A percentile compares a stretch with the other conserved stretches of the same genome.
These are phyloP conservation scores for Aureobasidium vineae DNA, from an alignment of 2,329 filamentous ascomycete species.

Conservation along the genomic window DNA sequence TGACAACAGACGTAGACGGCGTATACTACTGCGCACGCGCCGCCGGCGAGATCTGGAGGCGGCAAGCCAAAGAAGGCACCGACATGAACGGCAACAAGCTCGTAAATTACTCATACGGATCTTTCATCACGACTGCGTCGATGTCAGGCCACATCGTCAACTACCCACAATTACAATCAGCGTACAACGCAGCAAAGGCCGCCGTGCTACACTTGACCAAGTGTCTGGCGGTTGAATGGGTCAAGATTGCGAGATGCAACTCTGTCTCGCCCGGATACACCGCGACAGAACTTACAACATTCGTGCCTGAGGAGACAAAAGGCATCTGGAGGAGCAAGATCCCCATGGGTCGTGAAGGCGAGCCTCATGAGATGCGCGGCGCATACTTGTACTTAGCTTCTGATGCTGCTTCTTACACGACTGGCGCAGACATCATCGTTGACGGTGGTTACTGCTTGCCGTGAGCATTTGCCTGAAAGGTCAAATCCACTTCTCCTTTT, in stretches of 20 bases:
- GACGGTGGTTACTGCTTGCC: slow-evolving; percentile 46
- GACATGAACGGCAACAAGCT: slow-evolving; percentile 48
- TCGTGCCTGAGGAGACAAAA: slow-evolving; percentile 65
- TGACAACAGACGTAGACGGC: slow-evolving; percentile 70
- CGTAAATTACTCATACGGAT: slow-evolving; percentile 34
- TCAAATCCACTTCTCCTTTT: not conserved
- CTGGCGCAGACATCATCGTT: slow-evolving; percentile 63
- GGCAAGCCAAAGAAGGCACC: slow-evolving; percentile 67
- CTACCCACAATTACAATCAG: slow-evolving; percentile 69
- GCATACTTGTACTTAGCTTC: slow-evolving; percentile 78
- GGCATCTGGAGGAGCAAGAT: slow-evolving; percentile 74
- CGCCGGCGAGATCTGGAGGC: slow-evolving; percentile 66
- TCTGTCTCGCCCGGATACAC: slow-evolving; percentile 72
- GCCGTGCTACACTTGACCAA: slow-evolving; percentile 52
- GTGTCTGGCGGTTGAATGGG: slow-evolving; percentile 73
- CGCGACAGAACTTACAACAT: slow-evolving; percentile 67
- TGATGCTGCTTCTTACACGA: slow-evolving; percentile 80
- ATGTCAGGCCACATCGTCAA: slow-evolving; percentile 79
- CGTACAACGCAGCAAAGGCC: slow-evolving; percentile 43
- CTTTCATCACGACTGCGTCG: slow-evolving; percentile 69
- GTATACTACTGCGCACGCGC: slow-evolving; percentile 74
- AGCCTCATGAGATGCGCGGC: slow-evolving; percentile 74
- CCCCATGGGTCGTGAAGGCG: slow-evolving; percentile 69
- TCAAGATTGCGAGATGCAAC: slow-evolving; percentile 70
- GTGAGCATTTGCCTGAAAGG: not conserved